phyloP scores from a whole-genome alignment of 2,329 filamentous ascomycete species.

The Leptoxyphium fumago region DNA sequence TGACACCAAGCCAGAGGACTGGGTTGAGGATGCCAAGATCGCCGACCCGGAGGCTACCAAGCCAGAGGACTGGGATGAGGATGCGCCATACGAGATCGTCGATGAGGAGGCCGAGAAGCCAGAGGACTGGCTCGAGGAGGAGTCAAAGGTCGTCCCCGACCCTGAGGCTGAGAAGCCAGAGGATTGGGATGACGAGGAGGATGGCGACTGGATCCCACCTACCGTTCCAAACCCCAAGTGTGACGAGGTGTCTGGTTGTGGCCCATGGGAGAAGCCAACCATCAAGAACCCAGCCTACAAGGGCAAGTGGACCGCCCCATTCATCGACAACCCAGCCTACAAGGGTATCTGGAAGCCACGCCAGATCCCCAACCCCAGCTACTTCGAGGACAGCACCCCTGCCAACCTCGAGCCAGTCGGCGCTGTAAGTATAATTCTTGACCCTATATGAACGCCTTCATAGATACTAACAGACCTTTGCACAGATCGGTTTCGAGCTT shows the following conservation, averaged over 20 bases:
- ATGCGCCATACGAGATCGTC: constrained; percentile 88
- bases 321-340: constrained; percentile 95
- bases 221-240: constrained; percentile 94
- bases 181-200: constrained; percentile 99
- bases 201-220: constrained; percentile 90
- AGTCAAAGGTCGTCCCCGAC: constrained; percentile 70
- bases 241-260: constrained; percentile 81
- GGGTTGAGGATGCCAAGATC: constrained; percentile 90
- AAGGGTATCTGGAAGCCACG: constrained; percentile 89
- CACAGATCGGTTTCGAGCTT: constrained; percentile 90
- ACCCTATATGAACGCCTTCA: neutral
- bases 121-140: constrained; percentile 89
- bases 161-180: constrained; percentile 94
- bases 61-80: constrained; percentile 98
- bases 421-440: constrained; percentile 53
- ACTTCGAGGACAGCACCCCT: constrained; percentile 93
- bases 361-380: constrained; percentile 94
- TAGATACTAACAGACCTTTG: constrained; percentile 4
- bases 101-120: constrained; percentile 85
- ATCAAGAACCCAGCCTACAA: constrained; percentile 95
- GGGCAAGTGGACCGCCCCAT: constrained; percentile 91
- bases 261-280: constrained; percentile 79
- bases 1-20: constrained; percentile 86
- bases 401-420: constrained; percentile 97
- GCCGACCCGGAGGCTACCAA: constrained; percentile 85